These are phyloP conservation scores for Hanseniaspora meyeri DNA, from an alignment of 805 yeast species.

Conservation along the genomic window DNA sequence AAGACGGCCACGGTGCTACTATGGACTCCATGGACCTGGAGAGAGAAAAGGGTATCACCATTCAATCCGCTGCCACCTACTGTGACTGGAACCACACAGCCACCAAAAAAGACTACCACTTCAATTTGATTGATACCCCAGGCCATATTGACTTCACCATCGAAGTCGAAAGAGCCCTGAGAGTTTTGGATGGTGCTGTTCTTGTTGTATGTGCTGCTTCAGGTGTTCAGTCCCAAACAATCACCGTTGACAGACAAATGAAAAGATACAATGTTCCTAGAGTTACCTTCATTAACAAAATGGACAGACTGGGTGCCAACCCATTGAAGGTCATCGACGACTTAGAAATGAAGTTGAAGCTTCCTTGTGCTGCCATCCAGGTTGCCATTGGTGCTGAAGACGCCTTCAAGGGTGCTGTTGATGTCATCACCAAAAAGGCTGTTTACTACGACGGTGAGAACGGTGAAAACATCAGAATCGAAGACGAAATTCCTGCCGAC, in stretches of 20 bases:
- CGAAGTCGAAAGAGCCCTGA: slow-evolving; percentile 95
- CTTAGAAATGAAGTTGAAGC: slow-evolving; percentile 71
- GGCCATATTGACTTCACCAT: slow-evolving; percentile 98
- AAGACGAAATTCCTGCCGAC: slow-evolving; percentile 58
- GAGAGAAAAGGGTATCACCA: slow-evolving; percentile 96
- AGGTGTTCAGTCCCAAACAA: slow-evolving; percentile 97
- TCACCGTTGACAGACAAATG: slow-evolving; percentile 98
- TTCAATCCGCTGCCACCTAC: slow-evolving; percentile 97
- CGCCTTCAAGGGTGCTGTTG: slow-evolving; percentile 76
- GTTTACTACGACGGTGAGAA: slow-evolving; percentile 79
- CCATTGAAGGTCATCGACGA: slow-evolving; percentile 94
- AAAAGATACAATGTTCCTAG: slow-evolving; percentile 95
- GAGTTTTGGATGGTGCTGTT: slow-evolving; percentile 97
- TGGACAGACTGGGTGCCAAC: slow-evolving; percentile 99
- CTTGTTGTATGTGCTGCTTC: slow-evolving; percentile 96
- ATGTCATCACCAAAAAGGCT: slow-evolving; percentile 77
- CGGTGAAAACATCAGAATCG: slow-evolving; percentile 66
- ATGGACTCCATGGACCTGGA: slow-evolving; percentile 99
- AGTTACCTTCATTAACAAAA: slow-evolving; percentile 88
- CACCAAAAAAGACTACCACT: slow-evolving; percentile 62
- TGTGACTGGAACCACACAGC: slow-evolving; percentile 61
- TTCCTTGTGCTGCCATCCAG: slow-evolving; percentile 94
- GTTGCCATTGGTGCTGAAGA: slow-evolving; percentile 94
- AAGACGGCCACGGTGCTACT: slow-evolving; percentile 96
- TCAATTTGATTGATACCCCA: slow-evolving; percentile 94